Evolutionary conservation across 2,329 filamentous ascomycete genomes (phyloP).

Genomic region (Biscogniauxia marginata): DNA sequence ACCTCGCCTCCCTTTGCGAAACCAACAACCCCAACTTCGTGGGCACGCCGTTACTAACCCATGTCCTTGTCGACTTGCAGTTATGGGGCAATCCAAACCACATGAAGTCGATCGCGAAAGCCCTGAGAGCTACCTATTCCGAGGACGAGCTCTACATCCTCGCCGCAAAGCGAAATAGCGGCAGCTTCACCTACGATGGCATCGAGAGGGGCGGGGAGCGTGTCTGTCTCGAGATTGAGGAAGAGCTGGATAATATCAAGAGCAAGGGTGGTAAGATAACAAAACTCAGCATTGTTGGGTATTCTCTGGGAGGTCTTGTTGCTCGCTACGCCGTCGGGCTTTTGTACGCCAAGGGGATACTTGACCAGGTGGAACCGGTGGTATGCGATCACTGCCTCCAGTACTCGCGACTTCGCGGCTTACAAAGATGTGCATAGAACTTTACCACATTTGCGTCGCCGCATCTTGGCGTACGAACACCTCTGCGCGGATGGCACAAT

Average conservation of each 20-base stretch:
- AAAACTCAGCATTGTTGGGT: conserved; percentile 84
- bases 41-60: conserved; percentile 23
- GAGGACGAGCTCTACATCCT: conserved; percentile 68
- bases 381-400: conserved; percentile 39
- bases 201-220: conserved; percentile 68
- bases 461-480: conserved; percentile 73
- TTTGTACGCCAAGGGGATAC: conserved; percentile 74
- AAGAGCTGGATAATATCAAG: conserved; percentile 57
- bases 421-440: conserved; percentile 53
- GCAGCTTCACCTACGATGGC: conserved; percentile 70
- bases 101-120: conserved; percentile 65
- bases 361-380: conserved; percentile 77
- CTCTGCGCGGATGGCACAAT: conserved; percentile 63
- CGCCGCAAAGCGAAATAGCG: conserved; percentile 69
- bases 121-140: conserved; percentile 59
- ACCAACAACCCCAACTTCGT: neutral
- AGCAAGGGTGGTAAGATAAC: conserved; percentile 67
- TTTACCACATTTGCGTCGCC: conserved; percentile 91
- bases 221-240: conserved; percentile 65
- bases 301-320: conserved; percentile 85
- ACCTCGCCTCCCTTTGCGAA: neutral
- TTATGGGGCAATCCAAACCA: conserved; percentile 80
- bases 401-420: conserved; percentile 1
- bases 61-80: conserved; percentile 35
- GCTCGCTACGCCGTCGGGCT: conserved; percentile 84